Percentiles rank a stretch among this genome's conserved stretches.
Evolutionary conservation across 2,329 filamentous ascomycete species (phyloP).

Genomic region (Lecanicillium sp.): DNA sequence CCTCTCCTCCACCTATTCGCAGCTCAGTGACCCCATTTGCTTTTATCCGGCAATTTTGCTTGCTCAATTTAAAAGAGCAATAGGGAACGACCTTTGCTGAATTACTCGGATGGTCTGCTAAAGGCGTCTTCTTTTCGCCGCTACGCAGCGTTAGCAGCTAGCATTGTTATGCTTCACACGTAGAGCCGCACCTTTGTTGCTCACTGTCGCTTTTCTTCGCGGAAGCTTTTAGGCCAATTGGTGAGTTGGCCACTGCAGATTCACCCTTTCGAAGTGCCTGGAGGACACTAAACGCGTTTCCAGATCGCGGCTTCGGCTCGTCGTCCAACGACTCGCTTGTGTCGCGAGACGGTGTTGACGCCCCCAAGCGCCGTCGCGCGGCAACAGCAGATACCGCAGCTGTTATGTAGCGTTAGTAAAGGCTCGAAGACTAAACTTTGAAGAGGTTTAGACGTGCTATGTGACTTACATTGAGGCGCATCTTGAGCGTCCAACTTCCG

Average conservation of each 20-base stretch:
- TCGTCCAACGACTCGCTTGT: not conserved
- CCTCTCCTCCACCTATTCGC: slow-evolving; percentile 40
- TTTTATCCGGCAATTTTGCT: slow-evolving; percentile 33
- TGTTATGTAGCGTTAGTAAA: not conserved
- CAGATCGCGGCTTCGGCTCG: not conserved
- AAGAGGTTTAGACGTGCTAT: too few species aligned
- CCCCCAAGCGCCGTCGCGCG: slow-evolving; percentile 21
- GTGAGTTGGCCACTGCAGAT: not conserved
- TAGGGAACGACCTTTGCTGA: slow-evolving; percentile 20
- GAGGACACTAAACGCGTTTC: slow-evolving; percentile 7
- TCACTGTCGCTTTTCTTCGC: not conserved
- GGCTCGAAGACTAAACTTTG: too few species aligned
- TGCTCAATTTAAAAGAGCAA: slow-evolving; percentile 37
- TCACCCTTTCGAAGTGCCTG: slow-evolving; percentile 1
- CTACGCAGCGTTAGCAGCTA: too few species aligned
- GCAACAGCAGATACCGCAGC: slow-evolving; percentile 29
- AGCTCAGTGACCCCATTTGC: slow-evolving; percentile 32
- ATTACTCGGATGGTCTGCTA: not conserved
- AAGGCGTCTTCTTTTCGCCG: not conserved
- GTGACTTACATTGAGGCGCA: slow-evolving; percentile 20
- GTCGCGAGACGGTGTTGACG: slow-evolving; percentile 5
- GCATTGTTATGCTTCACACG: too few species aligned
- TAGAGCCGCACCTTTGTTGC: slow-evolving; percentile 1
- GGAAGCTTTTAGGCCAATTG: not conserved
- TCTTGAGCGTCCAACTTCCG: slow-evolving; percentile 23